phyloP scores from a whole-genome alignment of 352 stramenopile species.

The Phytophthora foliorum region DNA sequence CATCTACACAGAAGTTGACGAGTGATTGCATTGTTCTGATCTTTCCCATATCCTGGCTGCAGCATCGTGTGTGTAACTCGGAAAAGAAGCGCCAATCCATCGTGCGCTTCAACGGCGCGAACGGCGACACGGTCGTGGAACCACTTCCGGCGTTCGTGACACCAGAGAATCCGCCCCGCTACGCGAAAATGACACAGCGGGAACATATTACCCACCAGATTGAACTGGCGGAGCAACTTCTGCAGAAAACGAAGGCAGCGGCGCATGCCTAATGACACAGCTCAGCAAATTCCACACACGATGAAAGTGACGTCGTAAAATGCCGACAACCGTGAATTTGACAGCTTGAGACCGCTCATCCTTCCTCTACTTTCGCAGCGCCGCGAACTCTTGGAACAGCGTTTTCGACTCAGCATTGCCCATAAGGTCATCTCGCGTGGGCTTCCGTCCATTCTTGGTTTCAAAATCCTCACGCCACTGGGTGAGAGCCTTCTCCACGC shows the following conservation, averaged over 20 bases:
- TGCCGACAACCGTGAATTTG: conserved; percentile 13
- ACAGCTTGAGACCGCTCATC: conserved; percentile 3
- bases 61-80: conserved; percentile 85
- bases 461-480: conserved; percentile 80
- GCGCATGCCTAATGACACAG: conserved; percentile 38
- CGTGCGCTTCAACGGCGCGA: conserved; percentile 83
- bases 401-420: conserved; percentile 58
- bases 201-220: conserved; percentile 67
- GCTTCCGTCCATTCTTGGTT: conserved; percentile 50
- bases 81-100: conserved; percentile 85
- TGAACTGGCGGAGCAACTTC: conserved; percentile 58
- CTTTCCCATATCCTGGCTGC: conserved; percentile 16
- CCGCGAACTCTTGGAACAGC: conserved; percentile 79
- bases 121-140: conserved; percentile 76
- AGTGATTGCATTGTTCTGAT: background rate
- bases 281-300: background rate
- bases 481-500: conserved; percentile 67
- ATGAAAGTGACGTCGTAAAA: conserved; percentile 4
- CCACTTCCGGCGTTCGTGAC: conserved; percentile 72
- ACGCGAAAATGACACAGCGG: conserved; percentile 71
- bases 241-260: conserved; percentile 68
- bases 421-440: conserved; percentile 78
- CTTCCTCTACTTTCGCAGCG: conserved; percentile 66
- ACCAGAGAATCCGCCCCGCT: conserved; percentile 58
- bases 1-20: background rate